Evolutionary conservation across 164 flowering plant species (phyloP).

Genomic region (Chimonanthus praecox): DNA sequence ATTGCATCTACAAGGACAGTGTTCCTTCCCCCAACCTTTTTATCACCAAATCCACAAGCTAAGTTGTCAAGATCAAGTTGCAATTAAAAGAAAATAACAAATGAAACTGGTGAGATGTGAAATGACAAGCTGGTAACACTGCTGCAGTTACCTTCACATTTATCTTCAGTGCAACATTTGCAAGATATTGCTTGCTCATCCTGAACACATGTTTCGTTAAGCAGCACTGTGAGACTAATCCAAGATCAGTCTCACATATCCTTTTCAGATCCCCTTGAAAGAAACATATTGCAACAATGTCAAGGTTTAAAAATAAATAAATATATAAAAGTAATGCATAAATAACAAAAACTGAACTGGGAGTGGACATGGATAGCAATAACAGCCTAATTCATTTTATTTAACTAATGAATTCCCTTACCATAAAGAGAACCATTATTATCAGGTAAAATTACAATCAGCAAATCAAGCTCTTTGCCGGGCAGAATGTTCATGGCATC

Average conservation of each 20-base stretch:
- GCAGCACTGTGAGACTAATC: slow-evolving; percentile 89
- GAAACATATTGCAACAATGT: neutral
- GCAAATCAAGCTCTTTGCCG: slow-evolving; percentile 63
- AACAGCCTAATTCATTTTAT: neutral
- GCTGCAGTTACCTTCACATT: slow-evolving; percentile 51
- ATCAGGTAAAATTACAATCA: slow-evolving; percentile 78
- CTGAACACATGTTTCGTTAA: slow-evolving; percentile 70
- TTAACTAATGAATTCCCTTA: slow-evolving; percentile 15
- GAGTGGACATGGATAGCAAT: neutral
- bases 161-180: slow-evolving; percentile 85
- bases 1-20: slow-evolving; percentile 91
- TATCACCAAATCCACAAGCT: neutral
- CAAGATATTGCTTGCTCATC: slow-evolving; percentile 77
- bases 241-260: slow-evolving; percentile 95
- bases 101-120: neutral
- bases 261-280: slow-evolving; percentile 71
- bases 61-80: neutral
- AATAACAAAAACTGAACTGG: neutral
- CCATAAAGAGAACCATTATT: slow-evolving; percentile 87
- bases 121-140: neutral
- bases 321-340: neutral
- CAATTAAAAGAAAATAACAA: neutral
- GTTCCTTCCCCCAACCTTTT: slow-evolving; percentile 79
- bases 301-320: neutral
- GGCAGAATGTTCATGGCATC: slow-evolving; percentile 64